Evolutionary conservation across 1,139 yeast genomes (phyloP).

Genomic region (Spathaspora sp.): DNA sequence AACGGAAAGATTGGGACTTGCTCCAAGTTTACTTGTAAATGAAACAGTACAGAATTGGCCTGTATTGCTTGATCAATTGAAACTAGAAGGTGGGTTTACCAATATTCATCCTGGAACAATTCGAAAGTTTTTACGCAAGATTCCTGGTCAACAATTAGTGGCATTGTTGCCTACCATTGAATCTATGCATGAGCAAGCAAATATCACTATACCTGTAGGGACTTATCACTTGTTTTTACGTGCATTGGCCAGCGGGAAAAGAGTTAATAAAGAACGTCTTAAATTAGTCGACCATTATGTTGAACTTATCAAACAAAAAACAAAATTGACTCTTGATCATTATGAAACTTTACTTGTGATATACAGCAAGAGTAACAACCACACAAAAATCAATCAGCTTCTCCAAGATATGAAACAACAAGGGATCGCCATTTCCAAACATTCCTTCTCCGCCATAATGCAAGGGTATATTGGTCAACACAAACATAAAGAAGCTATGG

Average conservation of each 20-base stretch:
- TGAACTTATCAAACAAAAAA: slow-evolving; percentile 15
- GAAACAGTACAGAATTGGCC: slow-evolving; percentile 56
- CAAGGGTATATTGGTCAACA: slow-evolving; percentile 61
- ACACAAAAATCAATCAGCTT: slow-evolving; percentile 33
- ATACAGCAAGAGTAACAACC: slow-evolving; percentile 33
- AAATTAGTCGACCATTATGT: slow-evolving; percentile 25
- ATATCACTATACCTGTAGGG: slow-evolving; percentile 28
- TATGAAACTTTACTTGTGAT: slow-evolving; percentile 40
- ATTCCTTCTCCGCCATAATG: slow-evolving; percentile 61
- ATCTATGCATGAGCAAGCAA: slow-evolving; percentile 33
- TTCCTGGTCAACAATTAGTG: slow-evolving; percentile 40
- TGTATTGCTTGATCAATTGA: slow-evolving; percentile 47
- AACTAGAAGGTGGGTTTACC: slow-evolving; percentile 39
- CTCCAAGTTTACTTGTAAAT: slow-evolving; percentile 46
- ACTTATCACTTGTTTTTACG: slow-evolving; percentile 48
- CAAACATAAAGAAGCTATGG: slow-evolving; percentile 62
- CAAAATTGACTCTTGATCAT: slow-evolving; percentile 11
- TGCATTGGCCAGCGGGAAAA: slow-evolving; percentile 31
- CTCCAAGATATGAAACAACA: slow-evolving; percentile 49
- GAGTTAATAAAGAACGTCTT: slow-evolving; percentile 23
- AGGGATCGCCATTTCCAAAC: slow-evolving; percentile 55
- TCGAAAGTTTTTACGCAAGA: slow-evolving; percentile 37
- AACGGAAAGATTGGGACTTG: slow-evolving; percentile 44
- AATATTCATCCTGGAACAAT: slow-evolving; percentile 39
- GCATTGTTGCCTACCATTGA: slow-evolving; percentile 35